Evolutionary conservation across 2,329 filamentous ascomycete species (phyloP).

Genomic region (Hortaea sp.): DNA sequence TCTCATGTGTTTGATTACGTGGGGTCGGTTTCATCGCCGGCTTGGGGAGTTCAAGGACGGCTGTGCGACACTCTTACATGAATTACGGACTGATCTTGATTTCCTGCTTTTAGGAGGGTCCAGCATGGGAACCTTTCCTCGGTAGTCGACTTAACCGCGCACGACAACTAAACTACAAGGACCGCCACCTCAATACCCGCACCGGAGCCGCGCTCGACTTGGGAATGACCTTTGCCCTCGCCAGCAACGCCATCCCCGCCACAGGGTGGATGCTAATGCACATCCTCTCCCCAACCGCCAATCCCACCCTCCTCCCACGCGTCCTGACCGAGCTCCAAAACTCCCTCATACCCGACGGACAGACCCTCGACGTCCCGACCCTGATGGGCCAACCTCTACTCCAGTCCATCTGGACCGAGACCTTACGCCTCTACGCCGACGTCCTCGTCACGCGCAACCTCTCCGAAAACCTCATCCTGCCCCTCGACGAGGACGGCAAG

Average conservation of each 20-base stretch:
- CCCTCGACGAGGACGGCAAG: slow-evolving; percentile 19
- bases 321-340: slow-evolving; percentile 19
- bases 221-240: slow-evolving; percentile 23
- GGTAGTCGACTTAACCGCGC: slow-evolving; percentile 22
- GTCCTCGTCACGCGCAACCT: slow-evolving; percentile 22
- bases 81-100: background rate
- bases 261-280: slow-evolving; percentile 26
- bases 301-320: slow-evolving; percentile 14
- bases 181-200: slow-evolving; percentile 11
- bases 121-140: slow-evolving; percentile 19
- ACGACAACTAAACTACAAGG: slow-evolving; percentile 18
- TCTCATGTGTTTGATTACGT: background rate
- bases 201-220: slow-evolving; percentile 17
- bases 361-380: slow-evolving; percentile 15
- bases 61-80: too few relatives aligned
- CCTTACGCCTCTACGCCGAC: slow-evolving; percentile 24
- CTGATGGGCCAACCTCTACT: slow-evolving; percentile 22
- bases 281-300: slow-evolving; percentile 18
- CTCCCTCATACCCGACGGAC: slow-evolving; percentile 13
- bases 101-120: slow-evolving; percentile 8
- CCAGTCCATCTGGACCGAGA: slow-evolving; percentile 25
- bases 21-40: too few relatives aligned
- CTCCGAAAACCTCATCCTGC: slow-evolving; percentile 17
- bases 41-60: too few relatives aligned
- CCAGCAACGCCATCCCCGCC: slow-evolving; percentile 23